Percentiles rank a stretch among this genome's conserved stretches.
phyloP scores from a whole-genome alignment of 1,139 yeast genomes.

The Zygosaccharomyces sapae region DNA sequence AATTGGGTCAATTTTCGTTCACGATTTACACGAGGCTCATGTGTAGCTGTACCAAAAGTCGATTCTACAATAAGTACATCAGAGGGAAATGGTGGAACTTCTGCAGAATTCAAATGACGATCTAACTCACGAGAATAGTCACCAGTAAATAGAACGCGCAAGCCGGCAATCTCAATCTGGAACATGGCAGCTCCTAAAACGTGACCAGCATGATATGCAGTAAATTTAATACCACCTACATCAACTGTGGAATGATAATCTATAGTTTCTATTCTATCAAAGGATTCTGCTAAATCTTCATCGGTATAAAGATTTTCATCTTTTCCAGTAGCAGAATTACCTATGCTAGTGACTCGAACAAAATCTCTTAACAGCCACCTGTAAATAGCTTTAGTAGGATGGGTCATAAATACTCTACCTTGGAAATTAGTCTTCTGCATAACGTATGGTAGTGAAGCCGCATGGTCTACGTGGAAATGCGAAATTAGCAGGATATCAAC shows the following conservation, averaged over 20 bases:
- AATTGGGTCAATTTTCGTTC: constrained; percentile 75
- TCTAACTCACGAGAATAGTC: constrained; percentile 95
- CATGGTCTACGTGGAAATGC: constrained; percentile 96
- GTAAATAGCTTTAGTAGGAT: constrained; percentile 96
- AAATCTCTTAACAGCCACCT: constrained; percentile 93
- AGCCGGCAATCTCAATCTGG: constrained; percentile 89
- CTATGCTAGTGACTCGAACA: constrained; percentile 81
- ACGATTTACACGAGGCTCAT: constrained; percentile 82
- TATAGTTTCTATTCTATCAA: constrained; percentile 85
- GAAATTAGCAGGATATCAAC: constrained; percentile 84
- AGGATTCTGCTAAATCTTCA: constrained; percentile 82
- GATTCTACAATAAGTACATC: constrained; percentile 91
- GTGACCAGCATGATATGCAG: constrained; percentile 99
- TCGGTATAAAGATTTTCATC: constrained; percentile 68
- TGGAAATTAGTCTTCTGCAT: constrained; percentile 94
- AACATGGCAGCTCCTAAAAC: constrained; percentile 99
- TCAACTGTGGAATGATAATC: constrained; percentile 96
- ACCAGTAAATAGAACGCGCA: constrained; percentile 86
- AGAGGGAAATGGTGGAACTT: constrained; percentile 84
- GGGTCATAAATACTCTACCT: constrained; percentile 98
- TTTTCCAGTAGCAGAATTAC: constrained; percentile 43
- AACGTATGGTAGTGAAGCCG: constrained; percentile 94
- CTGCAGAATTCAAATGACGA: constrained; percentile 92
- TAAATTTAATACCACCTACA: constrained; percentile 80
- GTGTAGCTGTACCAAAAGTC: constrained; percentile 97